phyloP scores from a whole-genome alignment of 331 rosid genomes.

The Phaseolus coccineus region DNA sequence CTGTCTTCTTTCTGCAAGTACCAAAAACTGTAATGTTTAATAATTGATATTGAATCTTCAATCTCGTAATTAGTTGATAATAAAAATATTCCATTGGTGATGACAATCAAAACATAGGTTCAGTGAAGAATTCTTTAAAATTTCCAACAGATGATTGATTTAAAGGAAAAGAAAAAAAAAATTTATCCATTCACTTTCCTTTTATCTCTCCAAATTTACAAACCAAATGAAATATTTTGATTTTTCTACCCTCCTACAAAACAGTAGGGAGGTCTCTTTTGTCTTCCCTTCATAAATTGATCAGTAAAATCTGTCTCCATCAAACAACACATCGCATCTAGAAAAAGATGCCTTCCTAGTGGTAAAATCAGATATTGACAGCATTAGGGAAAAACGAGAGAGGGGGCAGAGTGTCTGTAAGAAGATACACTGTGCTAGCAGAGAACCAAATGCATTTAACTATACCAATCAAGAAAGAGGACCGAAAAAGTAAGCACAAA shows the following conservation, averaged over 20 bases:
- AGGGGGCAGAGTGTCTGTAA: neutral
- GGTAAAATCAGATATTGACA: slow-evolving; percentile 28
- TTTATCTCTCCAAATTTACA: neutral
- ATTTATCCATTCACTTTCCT: too few species aligned
- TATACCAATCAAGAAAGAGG: slow-evolving; percentile 95
- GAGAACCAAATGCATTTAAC: slow-evolving; percentile 49
- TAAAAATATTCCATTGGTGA: neutral
- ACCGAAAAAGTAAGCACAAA: slow-evolving; percentile 86
- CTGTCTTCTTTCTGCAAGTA: neutral
- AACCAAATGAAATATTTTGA: neutral
- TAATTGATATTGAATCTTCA: too few species aligned
- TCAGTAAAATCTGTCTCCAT: neutral
- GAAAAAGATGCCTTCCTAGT: slow-evolving; percentile 25
- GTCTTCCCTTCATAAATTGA: slow-evolving; percentile 35
- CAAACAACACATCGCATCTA: slow-evolving; percentile 5
- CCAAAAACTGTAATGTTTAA: neutral
- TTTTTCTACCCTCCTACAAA: neutral
- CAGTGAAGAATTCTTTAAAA: neutral
- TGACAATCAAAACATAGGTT: neutral
- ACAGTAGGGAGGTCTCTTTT: neutral
- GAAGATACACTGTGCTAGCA: slow-evolving; percentile 25
- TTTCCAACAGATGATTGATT: neutral
- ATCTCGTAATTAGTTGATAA: neutral
- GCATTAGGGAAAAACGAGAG: slow-evolving; percentile 9
- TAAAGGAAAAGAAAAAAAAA: neutral